Evolutionary conservation across 345 rosid species (phyloP).

Genomic region (Excoecaria agallocha): DNA sequence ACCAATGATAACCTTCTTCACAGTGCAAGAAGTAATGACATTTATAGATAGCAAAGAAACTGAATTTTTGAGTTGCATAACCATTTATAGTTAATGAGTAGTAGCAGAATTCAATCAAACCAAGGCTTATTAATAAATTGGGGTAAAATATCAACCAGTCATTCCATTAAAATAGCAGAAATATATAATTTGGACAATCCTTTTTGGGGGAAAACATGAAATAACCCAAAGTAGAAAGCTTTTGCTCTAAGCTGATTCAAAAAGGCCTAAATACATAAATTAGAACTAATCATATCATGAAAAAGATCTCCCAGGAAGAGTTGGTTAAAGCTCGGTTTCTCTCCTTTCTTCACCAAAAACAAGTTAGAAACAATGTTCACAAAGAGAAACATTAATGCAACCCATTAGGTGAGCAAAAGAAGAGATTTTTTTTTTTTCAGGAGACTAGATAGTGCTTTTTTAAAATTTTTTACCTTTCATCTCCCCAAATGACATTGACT

Average conservation of each 20-base stretch:
- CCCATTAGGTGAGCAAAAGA: not conserved
- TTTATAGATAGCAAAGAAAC: not conserved
- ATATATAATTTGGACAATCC: not conserved
- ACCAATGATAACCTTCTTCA: not conserved
- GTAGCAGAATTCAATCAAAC: not conserved
- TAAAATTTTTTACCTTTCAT: conserved; percentile 83
- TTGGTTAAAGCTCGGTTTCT: not conserved
- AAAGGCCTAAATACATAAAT: not conserved
- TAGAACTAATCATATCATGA: too few species aligned
- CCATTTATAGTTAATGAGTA: not conserved
- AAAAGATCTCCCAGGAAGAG: too few species aligned
- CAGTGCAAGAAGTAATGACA: not conserved
- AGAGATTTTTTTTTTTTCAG: not conserved
- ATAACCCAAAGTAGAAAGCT: not conserved
- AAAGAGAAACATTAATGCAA: conserved; percentile 12
- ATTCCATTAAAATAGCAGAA: not conserved
- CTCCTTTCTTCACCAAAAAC: not conserved
- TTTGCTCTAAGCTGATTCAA: not conserved
- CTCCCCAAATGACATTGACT: conserved; percentile 98
- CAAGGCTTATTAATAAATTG: not conserved
- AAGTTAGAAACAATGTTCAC: not conserved
- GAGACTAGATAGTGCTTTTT: too few species aligned
- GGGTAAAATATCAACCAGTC: too few species aligned
- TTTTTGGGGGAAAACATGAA: not conserved
- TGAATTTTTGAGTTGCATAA: not conserved